A percentile compares a stretch with the other conserved stretches of the same genome.
phyloP scores from a whole-genome alignment of 345 rosid species.

The Eucalyptus globulus region DNA sequence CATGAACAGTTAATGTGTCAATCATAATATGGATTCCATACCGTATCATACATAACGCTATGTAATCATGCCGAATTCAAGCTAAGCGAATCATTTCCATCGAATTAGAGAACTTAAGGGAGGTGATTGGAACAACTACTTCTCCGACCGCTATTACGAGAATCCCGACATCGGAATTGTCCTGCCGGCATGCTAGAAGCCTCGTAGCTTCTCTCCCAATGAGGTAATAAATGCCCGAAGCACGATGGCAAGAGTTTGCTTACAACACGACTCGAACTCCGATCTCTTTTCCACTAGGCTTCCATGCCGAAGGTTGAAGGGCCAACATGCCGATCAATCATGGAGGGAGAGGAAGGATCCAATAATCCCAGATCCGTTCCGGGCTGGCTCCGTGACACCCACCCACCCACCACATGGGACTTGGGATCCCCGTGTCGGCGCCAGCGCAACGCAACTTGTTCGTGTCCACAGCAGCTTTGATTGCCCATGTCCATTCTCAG shows the following conservation, averaged over 20 bases:
- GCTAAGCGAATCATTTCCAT: no score
- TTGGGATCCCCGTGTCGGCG: not conserved
- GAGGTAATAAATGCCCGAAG: not conserved
- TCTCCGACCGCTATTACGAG: not conserved
- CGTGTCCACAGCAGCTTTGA: not conserved
- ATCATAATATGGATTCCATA: no score
- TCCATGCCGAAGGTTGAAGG: not conserved
- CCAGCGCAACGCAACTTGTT: not conserved
- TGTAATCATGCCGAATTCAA: no score
- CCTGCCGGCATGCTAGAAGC: not conserved
- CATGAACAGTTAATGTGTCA: not conserved
- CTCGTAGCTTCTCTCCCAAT: not conserved
- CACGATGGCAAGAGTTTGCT: not conserved
- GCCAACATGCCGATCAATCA: not conserved
- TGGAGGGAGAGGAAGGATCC: not conserved
- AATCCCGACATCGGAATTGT: no score
- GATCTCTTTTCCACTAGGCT: not conserved
- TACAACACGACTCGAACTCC: fast-evolving
- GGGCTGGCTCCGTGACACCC: not conserved
- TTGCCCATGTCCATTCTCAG: not conserved
- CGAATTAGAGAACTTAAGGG: not conserved
- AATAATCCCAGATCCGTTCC: not conserved
- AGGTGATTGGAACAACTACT: not conserved
- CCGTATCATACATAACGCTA: no score
- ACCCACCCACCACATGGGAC: not conserved